Base-by-base conservation (phyloP, 2,329 filamentous ascomycete species). In the Apiospora kogelbergensis region DNA sequence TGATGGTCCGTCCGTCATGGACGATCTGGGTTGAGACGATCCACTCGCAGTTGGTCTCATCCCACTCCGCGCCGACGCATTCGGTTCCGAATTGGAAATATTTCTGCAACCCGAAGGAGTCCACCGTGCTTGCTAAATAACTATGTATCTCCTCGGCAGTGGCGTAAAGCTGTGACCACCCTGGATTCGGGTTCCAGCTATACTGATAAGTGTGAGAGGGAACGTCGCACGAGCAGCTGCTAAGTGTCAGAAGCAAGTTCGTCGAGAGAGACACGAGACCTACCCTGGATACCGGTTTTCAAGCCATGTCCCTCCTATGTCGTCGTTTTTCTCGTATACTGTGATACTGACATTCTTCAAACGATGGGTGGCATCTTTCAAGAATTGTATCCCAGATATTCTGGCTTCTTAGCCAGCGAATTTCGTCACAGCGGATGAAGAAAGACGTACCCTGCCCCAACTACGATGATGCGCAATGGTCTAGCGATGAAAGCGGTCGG, bases 201-300 rank as follows among this genome's bases (percentile, higher is more conserved):
- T 86, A 88, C 70, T 86, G 85, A 73, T 88, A 88, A 7, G 85
- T 86, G 71, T 88, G 86, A 73, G 82, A 85, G 11, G 86, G 86
- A 40, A 88, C 81, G 53, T 60, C 53, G 53, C 53, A 60, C 30
- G 24, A 15, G 15, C 53, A 60, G 11, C 53, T 60, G 22, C 22
- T 9, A 9, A 20, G 17, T 45, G 44, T 45, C 17, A 22, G 17
- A 45, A 10, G 44, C 44, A 22, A 45, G 4, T 1, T 40, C 20
- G 20, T 22, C 3, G 17, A 45, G 44, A 45, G 44, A n/a, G 20
- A 45, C 20, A 45, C 17, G 17, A 45, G 20, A 7, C 44, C 20
- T 45, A 48, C 22, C 79, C 76, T 37, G 79, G 79, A 71, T 81
- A 81, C 41, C 73, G 74, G 65, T 81, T 81, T 68, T 78, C 77